Conservation (phyloP, 805 yeast genomes). For the Wickerhamiella australiensis region DNA sequence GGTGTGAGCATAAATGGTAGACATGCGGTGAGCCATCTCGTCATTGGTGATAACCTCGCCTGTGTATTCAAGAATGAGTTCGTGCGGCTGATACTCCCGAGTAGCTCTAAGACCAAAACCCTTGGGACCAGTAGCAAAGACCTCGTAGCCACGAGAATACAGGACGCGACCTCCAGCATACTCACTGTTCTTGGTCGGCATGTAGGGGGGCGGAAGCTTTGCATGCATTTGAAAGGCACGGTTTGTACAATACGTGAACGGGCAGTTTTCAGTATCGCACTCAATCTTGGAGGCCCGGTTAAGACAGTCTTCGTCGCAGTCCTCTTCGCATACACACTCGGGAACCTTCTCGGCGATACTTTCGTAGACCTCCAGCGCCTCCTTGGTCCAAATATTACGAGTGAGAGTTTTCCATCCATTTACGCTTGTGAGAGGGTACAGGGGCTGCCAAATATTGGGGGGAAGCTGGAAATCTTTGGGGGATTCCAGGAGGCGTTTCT, state of each 20-base stretch:
- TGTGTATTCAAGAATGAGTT: slow-evolving; percentile 37
- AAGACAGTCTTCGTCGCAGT: slow-evolving; percentile 30
- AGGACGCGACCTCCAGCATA: slow-evolving; percentile 3
- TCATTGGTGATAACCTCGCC: slow-evolving; percentile 37
- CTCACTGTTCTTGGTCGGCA: background rate
- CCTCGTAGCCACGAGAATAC: slow-evolving; percentile 23
- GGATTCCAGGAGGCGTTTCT: background rate
- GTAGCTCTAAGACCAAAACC: slow-evolving; percentile 36
- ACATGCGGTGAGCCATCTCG: slow-evolving; percentile 32
- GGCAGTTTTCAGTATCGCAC: slow-evolving; percentile 29
- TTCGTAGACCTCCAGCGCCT: background rate
- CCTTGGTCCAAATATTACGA: slow-evolving; percentile 15
- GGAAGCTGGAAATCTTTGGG: slow-evolving; percentile 27
- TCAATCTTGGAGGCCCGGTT: slow-evolving; percentile 29
- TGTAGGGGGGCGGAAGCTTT: slow-evolving; percentile 12
- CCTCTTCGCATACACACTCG: slow-evolving; percentile 21
- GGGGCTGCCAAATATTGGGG: slow-evolving; percentile 29
- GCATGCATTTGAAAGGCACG: slow-evolving; percentile 27
- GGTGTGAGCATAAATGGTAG: slow-evolving; percentile 27
- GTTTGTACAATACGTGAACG: slow-evolving; percentile 31
- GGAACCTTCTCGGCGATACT: slow-evolving; percentile 4
- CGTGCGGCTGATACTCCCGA: slow-evolving; percentile 30
- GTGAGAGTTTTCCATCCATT: slow-evolving; percentile 26
- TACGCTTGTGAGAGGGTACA: slow-evolving; percentile 20
- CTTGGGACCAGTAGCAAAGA: slow-evolving; percentile 31